Percentiles rank a stretch among this genome's conserved stretches.
Conservation (phyloP, 2,329 filamentous ascomycete species). For the Pseudomassariella vexata region DNA sequence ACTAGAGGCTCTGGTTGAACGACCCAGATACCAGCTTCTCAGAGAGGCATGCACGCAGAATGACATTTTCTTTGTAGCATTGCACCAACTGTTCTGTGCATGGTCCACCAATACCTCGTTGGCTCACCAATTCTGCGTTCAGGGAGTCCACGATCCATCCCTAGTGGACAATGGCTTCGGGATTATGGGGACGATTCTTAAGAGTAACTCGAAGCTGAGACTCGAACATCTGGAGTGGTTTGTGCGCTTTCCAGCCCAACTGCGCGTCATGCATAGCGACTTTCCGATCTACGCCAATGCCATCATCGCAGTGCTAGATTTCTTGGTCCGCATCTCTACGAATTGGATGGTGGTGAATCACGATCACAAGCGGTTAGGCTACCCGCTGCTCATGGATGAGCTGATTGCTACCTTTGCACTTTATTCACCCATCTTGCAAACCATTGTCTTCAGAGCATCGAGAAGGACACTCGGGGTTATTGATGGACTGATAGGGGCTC, state of each 20-base stretch:
- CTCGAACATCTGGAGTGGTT: slow-evolving; percentile 25
- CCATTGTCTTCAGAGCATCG: slow-evolving; percentile 46
- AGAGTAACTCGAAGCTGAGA: slow-evolving; percentile 28
- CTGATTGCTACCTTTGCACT: slow-evolving; percentile 41
- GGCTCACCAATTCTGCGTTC: slow-evolving; percentile 30
- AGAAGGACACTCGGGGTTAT: slow-evolving; percentile 38
- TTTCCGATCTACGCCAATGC: slow-evolving; percentile 11
- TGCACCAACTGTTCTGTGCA: slow-evolving; percentile 61
- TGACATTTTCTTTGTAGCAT: slow-evolving; percentile 58
- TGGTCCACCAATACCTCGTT: slow-evolving; percentile 35
- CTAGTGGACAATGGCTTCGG: slow-evolving; percentile 27
- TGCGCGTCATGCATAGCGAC: slow-evolving; percentile 10
- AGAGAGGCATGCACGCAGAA: slow-evolving; percentile 44
- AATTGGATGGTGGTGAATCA: slow-evolving; percentile 31
- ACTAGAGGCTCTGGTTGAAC: slow-evolving; percentile 30
- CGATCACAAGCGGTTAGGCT: slow-evolving; percentile 30
- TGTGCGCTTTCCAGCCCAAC: slow-evolving; percentile 26
- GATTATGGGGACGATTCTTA: slow-evolving; percentile 29
- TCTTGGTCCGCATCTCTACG: slow-evolving; percentile 35
- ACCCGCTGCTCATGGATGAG: slow-evolving; percentile 53
- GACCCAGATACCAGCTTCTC: slow-evolving; percentile 48
- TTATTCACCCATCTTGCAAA: slow-evolving; percentile 44
- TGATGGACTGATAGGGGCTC: slow-evolving; percentile 25
- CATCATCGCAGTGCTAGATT: slow-evolving; percentile 32
- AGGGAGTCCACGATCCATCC: slow-evolving; percentile 14